Percentiles rank a stretch among this genome's conserved stretches.
Conservation (phyloP, 225 moss, liverwort and hornwort species). For the Neckera pumila region DNA sequence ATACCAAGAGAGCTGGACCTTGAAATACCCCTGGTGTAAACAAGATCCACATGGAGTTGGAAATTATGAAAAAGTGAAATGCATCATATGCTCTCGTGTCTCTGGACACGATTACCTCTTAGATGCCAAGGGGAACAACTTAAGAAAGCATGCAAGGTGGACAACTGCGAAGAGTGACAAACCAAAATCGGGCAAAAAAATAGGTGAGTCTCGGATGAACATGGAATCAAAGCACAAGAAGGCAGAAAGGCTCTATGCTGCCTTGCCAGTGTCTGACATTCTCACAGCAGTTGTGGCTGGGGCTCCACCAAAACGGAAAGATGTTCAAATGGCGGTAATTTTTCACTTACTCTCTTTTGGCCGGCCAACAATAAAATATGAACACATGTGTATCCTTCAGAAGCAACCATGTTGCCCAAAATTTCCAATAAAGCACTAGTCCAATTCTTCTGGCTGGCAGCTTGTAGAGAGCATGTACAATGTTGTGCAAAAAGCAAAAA, state of each 20-base stretch:
- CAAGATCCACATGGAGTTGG: background rate
- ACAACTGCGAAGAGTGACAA: background rate
- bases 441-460: rapidly evolving
- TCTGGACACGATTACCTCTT: background rate
- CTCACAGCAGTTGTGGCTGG: rapidly evolving
- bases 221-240: background rate
- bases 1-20: background rate
- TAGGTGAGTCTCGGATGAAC: background rate
- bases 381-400: background rate
- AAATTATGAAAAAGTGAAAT: background rate
- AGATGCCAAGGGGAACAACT: background rate
- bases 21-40: background rate
- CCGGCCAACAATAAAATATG: rapidly evolving
- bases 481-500: too few relatives aligned
- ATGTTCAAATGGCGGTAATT: background rate
- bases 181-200: background rate
- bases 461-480: background rate
- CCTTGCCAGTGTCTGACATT: rapidly evolving
- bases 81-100: background rate
- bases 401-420: background rate
- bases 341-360: background rate
- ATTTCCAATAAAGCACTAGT: background rate
- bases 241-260: rapidly evolving
- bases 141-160: background rate
- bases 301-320: background rate